Conservation (phyloP, 148 eudicot genomes). For the Cornus suecica region DNA sequence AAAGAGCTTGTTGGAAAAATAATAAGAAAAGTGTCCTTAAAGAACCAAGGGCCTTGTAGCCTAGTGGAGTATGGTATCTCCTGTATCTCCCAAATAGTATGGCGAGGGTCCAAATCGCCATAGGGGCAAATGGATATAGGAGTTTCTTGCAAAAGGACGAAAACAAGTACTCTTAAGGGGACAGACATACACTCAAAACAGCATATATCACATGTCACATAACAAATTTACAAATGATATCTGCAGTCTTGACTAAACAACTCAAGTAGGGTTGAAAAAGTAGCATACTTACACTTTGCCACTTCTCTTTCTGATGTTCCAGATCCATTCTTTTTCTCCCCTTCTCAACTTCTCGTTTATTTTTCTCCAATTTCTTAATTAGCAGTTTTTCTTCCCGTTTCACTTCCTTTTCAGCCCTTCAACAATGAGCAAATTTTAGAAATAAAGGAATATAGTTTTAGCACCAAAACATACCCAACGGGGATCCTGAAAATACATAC, state of each 20-base stretch:
- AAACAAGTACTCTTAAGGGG: neutral
- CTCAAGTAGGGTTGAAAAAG: slow-evolving; percentile 1
- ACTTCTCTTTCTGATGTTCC: slow-evolving; percentile 76
- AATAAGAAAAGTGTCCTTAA: neutral
- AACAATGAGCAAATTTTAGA: slow-evolving; percentile 17
- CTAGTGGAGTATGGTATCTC: too few relatives aligned
- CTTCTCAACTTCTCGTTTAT: slow-evolving; percentile 68
- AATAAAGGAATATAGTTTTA: neutral
- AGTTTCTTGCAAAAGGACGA: neutral
- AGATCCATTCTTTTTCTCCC: slow-evolving; percentile 72
- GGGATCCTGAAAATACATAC: slow-evolving; percentile 37
- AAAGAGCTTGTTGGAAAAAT: neutral
- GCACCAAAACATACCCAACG: slow-evolving; percentile 1
- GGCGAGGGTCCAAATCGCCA: too few relatives aligned
- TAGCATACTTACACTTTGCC: slow-evolving; percentile 63
- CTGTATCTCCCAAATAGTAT: too few relatives aligned
- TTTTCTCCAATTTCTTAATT: slow-evolving; percentile 73
- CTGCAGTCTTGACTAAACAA: slow-evolving; percentile 1
- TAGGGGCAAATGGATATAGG: too few relatives aligned
- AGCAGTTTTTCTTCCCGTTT: slow-evolving; percentile 47
- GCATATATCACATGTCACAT: neutral
- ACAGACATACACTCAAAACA: neutral
- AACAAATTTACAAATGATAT: too few relatives aligned
- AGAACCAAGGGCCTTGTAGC: too few relatives aligned
- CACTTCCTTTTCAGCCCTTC: slow-evolving; percentile 67